Evolutionary conservation across 306 rosid species (phyloP).

Genomic region (Hippophae rhamnoides): DNA sequence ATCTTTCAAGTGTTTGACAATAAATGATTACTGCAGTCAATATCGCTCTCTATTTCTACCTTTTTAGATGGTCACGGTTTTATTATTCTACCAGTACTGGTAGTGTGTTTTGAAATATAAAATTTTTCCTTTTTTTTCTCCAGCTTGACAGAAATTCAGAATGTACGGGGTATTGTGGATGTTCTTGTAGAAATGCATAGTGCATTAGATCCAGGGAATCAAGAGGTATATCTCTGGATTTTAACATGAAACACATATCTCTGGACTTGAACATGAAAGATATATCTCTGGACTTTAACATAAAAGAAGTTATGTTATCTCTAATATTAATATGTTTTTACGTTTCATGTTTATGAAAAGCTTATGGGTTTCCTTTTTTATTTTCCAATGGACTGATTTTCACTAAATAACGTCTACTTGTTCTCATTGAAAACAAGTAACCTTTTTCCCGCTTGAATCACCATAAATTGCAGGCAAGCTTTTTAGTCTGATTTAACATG

Average conservation of each 20-base stretch:
- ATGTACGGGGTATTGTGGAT: conserved; percentile 94
- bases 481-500: too few species aligned
- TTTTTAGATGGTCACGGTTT: neutral
- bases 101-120: conserved; percentile 13
- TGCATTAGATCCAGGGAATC: conserved; percentile 76
- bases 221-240: conserved; percentile 49
- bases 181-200: conserved; percentile 89
- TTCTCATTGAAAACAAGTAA: too few species aligned
- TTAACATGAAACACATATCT: neutral
- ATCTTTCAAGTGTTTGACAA: too few species aligned
- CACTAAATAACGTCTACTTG: too few species aligned
- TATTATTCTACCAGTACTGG: neutral
- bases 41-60: too few species aligned
- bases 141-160: conserved; percentile 91
- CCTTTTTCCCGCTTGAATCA: too few species aligned
- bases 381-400: too few species aligned
- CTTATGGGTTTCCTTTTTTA: too few species aligned
- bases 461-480: too few species aligned
- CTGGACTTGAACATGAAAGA: too few species aligned
- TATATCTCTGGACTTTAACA: conserved; percentile 3
- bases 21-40: too few species aligned
- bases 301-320: neutral
- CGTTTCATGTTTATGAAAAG: neutral
- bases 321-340: neutral
- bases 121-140: conserved; percentile 6